Percentiles rank a stretch among this genome's conserved stretches.
phyloP scores from a whole-genome alignment of 257 asterid species.

The Rhazya stricta region DNA sequence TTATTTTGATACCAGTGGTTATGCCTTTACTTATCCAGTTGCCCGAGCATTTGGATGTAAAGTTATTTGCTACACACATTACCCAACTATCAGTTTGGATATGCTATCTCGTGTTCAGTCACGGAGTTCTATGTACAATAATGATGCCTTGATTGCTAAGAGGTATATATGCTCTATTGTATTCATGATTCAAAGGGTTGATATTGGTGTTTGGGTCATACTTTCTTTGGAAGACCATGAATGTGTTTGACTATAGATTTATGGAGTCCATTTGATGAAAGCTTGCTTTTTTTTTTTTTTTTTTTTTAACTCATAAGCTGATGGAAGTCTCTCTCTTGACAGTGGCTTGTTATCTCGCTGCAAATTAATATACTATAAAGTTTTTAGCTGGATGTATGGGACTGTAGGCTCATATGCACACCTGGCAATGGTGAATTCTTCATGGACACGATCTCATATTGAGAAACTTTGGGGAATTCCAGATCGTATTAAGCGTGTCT shows the following conservation, averaged over 20 bases:
- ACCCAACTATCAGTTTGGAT: slow-evolving; percentile 93
- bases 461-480: slow-evolving; percentile 86
- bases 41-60: slow-evolving; percentile 88
- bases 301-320: not conserved
- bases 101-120: slow-evolving; percentile 84
- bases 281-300: too few relatives aligned
- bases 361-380: slow-evolving; percentile 64
- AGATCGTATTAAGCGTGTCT: slow-evolving; percentile 62
- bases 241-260: not conserved
- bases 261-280: not conserved
- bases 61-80: slow-evolving; percentile 85
- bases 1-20: slow-evolving; percentile 90
- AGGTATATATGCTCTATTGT: slow-evolving; percentile 35
- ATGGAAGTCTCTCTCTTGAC: slow-evolving; percentile 21
- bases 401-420: slow-evolving; percentile 75
- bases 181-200: not conserved
- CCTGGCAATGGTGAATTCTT: slow-evolving; percentile 91
- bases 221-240: not conserved
- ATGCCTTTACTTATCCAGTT: slow-evolving; percentile 92
- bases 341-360: slow-evolving; percentile 65
- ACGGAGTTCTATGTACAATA: slow-evolving; percentile 80
- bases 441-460: slow-evolving; percentile 92
- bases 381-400: slow-evolving; percentile 88
- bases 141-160: slow-evolving; percentile 65
- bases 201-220: not conserved